Evolutionary conservation across 768 basidiomycete species (phyloP).

Genomic region (Mycena latifolia): DNA sequence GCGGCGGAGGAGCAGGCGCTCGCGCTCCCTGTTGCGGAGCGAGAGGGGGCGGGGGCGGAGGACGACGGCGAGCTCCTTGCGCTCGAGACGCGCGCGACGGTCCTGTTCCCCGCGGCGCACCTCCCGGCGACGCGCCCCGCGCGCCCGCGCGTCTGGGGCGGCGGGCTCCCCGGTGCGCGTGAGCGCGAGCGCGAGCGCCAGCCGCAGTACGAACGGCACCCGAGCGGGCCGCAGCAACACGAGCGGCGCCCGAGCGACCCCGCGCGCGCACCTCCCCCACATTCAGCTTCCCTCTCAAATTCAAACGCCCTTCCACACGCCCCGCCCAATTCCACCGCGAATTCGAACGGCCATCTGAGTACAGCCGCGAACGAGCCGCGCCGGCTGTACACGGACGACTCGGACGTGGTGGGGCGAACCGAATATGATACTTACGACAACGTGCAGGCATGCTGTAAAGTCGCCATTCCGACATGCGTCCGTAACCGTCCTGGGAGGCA

Average conservation of each 20-base stretch:
- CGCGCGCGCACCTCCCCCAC: neutral
- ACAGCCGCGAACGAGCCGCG: conserved; percentile 45
- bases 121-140: neutral
- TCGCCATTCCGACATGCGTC: too few species aligned
- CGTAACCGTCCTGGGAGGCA: too few species aligned
- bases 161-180: conserved; percentile 63
- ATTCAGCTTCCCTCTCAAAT: too few species aligned
- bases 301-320: too few species aligned
- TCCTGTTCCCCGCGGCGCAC: conserved; percentile 56
- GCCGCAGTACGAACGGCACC: neutral
- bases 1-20: too few species aligned
- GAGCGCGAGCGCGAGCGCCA: conserved; percentile 11
- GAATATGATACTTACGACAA: neutral
- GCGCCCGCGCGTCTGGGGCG: conserved; percentile 10
- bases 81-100: conserved; percentile 44
- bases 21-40: too few species aligned
- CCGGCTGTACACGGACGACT: conserved; percentile 67
- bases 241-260: neutral
- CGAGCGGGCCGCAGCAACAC: neutral
- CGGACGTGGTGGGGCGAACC: conserved; percentile 46
- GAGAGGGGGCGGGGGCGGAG: neutral
- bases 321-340: too few species aligned
- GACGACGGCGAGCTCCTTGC: conserved; percentile 15
- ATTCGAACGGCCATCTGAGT: too few species aligned
- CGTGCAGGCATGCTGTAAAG: conserved; percentile 47